These are phyloP conservation scores for Corchorus olitorius DNA, from an alignment of 345 rosid genomes.

Conservation along the genomic window DNA sequence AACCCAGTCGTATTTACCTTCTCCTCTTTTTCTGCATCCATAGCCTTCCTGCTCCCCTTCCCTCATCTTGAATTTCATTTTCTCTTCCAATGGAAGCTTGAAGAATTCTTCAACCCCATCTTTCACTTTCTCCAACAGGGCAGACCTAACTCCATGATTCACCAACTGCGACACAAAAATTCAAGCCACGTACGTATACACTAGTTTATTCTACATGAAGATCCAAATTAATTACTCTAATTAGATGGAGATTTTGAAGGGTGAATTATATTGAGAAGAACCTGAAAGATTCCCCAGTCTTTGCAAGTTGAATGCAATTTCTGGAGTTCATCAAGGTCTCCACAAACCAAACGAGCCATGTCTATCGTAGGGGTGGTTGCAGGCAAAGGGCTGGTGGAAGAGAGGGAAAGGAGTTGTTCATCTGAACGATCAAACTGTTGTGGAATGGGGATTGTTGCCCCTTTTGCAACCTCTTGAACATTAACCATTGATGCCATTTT, in stretches of 20 bases:
- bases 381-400: background rate
- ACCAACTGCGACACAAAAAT: constrained; percentile 17
- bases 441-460: constrained; percentile 35
- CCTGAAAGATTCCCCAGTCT: constrained; percentile 54
- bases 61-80: constrained; percentile 45
- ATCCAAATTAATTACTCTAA: too few relatives aligned
- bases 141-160: constrained; percentile 44
- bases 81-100: constrained; percentile 43
- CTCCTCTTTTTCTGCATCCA: constrained; percentile 37
- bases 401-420: constrained; percentile 14
- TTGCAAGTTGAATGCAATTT: constrained; percentile 40
- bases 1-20: constrained; percentile 56
- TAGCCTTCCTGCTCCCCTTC: constrained; percentile 50
- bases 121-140: constrained; percentile 42
- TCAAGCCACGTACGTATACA: background rate
- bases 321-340: constrained; percentile 28
- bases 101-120: constrained; percentile 40
- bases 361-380: background rate
- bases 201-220: background rate
- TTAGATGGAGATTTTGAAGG: background rate
- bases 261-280: background rate
- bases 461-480: constrained; percentile 45
- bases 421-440: constrained; percentile 31
- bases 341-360: constrained; percentile 18
- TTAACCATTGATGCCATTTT: constrained; percentile 16